Percentiles rank a stretch among this genome's conserved stretches.
These are phyloP conservation scores for Lasiodiplodia sp. DNA, from an alignment of 2,329 filamentous ascomycete species.

Conservation along the genomic window DNA sequence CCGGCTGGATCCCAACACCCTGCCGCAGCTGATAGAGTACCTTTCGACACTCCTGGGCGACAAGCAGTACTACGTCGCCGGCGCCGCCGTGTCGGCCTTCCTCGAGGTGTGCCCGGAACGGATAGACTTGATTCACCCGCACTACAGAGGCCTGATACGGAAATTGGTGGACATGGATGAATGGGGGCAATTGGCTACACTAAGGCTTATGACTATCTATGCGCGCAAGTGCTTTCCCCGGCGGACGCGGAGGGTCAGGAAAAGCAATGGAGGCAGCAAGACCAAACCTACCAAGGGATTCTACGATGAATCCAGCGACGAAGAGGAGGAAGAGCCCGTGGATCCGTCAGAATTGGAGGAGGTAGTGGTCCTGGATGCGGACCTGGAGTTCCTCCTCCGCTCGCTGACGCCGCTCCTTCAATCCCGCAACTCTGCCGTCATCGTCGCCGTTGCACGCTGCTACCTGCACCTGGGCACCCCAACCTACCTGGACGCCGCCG, in stretches of 20 bases:
- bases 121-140: slow-evolving; percentile 86
- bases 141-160: slow-evolving; percentile 83
- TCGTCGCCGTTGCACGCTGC: slow-evolving; percentile 83
- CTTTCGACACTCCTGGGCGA: slow-evolving; percentile 81
- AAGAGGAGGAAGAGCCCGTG: slow-evolving; percentile 53
- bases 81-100: slow-evolving; percentile 88
- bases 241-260: slow-evolving; percentile 66
- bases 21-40: slow-evolving; percentile 85
- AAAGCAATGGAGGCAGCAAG: slow-evolving; percentile 50
- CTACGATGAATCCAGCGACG: slow-evolving; percentile 71
- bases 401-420: slow-evolving; percentile 84
- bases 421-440: slow-evolving; percentile 91
- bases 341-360: slow-evolving; percentile 61
- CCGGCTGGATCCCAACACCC: slow-evolving; percentile 82
- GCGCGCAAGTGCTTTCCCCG: slow-evolving; percentile 86
- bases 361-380: slow-evolving; percentile 73
- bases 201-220: slow-evolving; percentile 84
- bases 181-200: slow-evolving; percentile 88
- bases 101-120: slow-evolving; percentile 87
- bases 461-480: slow-evolving; percentile 85
- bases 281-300: slow-evolving; percentile 69
- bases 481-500: slow-evolving; percentile 75
- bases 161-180: slow-evolving; percentile 99
- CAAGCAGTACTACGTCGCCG: slow-evolving; percentile 95
- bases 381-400: slow-evolving; percentile 81